Percentiles rank a stretch among this genome's conserved stretches.
phyloP scores from a whole-genome alignment of 2,329 filamentous ascomycete genomes.

The Fusarium miscanthi region DNA sequence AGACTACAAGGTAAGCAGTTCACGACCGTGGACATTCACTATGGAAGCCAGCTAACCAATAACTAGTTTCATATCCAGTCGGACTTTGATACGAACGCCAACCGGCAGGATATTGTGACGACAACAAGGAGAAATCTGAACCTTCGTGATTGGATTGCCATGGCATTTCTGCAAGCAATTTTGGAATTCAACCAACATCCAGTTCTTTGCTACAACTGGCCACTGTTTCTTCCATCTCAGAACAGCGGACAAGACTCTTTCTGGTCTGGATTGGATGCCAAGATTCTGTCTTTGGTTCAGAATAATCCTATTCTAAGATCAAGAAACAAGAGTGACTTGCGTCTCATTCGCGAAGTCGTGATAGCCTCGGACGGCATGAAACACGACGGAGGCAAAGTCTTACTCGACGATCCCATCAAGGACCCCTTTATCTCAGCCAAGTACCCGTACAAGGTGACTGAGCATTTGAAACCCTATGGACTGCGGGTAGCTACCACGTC shows the following conservation, averaged over 20 bases:
- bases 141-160: neutral
- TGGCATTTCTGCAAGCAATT: neutral
- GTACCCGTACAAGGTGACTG: neutral
- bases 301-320: neutral
- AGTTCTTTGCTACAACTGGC: conserved; percentile 25
- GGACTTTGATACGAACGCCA: conserved; percentile 29
- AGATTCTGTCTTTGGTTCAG: neutral
- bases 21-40: too few relatives aligned
- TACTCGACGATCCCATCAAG: conserved; percentile 10
- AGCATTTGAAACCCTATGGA: conserved; percentile 3
- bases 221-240: conserved; percentile 19
- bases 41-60: neutral
- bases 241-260: neutral
- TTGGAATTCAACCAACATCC: conserved; percentile 23
- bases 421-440: conserved; percentile 20
- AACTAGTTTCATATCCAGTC: conserved; percentile 35
- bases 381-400: neutral
- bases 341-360: neutral
- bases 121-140: conserved; percentile 19
- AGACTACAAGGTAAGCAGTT: conserved; percentile 7
- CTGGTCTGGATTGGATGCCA: conserved; percentile 6
- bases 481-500: rapidly evolving
- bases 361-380: neutral
- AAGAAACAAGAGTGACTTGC: neutral
- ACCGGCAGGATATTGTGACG: conserved; percentile 23